Evolutionary conservation across 495 filamentous ascomycete genomes (phyloP).

Genomic region (Tuber indicum): DNA sequence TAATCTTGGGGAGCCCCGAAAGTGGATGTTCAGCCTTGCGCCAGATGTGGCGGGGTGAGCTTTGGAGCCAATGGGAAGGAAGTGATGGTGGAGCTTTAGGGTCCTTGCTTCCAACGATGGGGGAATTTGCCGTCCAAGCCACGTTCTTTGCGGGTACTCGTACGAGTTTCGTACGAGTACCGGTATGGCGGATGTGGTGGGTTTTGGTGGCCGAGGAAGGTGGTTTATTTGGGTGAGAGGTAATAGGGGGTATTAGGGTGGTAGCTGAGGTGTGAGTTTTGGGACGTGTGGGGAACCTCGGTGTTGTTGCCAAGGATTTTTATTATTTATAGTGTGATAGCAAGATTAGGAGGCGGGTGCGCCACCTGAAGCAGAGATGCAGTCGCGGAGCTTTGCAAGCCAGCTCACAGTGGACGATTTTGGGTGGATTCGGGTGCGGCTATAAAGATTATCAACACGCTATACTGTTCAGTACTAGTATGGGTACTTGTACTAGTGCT

Average conservation of each 20-base stretch:
- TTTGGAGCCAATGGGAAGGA: background rate
- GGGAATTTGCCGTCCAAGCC: background rate
- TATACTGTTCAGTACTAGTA: too few relatives aligned
- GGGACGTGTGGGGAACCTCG: background rate
- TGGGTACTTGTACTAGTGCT: too few relatives aligned
- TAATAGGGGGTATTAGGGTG: background rate
- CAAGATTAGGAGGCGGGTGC: background rate
- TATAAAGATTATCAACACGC: background rate
- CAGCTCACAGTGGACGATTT: background rate
- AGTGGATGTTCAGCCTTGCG: background rate
- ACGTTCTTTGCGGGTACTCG: background rate
- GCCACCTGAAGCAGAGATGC: too few relatives aligned
- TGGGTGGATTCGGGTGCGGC: too few relatives aligned
- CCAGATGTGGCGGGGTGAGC: background rate
- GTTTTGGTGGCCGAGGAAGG: background rate
- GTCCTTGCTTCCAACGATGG: background rate
- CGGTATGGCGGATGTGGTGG: background rate
- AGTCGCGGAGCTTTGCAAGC: background rate
- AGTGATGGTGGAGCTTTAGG: background rate
- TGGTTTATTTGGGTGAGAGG: background rate
- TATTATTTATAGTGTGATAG: background rate
- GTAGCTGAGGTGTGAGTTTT: background rate
- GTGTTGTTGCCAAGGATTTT: background rate
- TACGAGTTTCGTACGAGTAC: too few relatives aligned
- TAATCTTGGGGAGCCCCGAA: background rate